Percentiles rank a stretch among this genome's conserved stretches.
Conservation (phyloP, 495 filamentous ascomycete species). For the Neurospora sp. region DNA sequence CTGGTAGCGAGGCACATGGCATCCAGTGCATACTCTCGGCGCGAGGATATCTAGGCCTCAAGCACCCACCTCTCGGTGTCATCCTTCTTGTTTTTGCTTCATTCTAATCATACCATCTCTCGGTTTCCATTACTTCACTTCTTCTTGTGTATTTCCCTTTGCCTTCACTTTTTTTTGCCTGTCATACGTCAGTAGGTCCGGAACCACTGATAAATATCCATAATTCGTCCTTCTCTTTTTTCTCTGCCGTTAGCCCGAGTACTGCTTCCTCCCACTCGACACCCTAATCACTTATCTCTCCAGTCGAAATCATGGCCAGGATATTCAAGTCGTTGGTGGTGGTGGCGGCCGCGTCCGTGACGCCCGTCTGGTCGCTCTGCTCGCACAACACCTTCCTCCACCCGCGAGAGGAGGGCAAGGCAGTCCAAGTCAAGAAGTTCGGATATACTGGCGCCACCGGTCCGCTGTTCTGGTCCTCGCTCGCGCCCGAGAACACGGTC, state of each 20-base stretch:
- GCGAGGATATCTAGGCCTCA: background rate
- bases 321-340: background rate
- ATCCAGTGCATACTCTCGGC: background rate
- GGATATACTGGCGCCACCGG: slow-evolving; percentile 41
- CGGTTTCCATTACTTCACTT: background rate
- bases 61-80: background rate
- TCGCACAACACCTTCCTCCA: slow-evolving; percentile 23
- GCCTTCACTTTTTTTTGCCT: background rate
- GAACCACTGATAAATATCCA: background rate
- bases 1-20: background rate
- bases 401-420: slow-evolving; percentile 25
- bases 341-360: slow-evolving; percentile 12
- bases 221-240: background rate
- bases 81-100: background rate
- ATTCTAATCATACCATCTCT: background rate
- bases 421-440: slow-evolving; percentile 24
- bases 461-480: slow-evolving; percentile 52
- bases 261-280: background rate
- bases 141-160: background rate
- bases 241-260: background rate
- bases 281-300: background rate
- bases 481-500: slow-evolving; percentile 24
- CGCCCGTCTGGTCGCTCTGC: slow-evolving; percentile 18
- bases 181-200: background rate
- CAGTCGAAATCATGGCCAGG: background rate